phyloP scores from a whole-genome alignment of 1,139 yeast genomes.

The Pichia inconspicua region DNA sequence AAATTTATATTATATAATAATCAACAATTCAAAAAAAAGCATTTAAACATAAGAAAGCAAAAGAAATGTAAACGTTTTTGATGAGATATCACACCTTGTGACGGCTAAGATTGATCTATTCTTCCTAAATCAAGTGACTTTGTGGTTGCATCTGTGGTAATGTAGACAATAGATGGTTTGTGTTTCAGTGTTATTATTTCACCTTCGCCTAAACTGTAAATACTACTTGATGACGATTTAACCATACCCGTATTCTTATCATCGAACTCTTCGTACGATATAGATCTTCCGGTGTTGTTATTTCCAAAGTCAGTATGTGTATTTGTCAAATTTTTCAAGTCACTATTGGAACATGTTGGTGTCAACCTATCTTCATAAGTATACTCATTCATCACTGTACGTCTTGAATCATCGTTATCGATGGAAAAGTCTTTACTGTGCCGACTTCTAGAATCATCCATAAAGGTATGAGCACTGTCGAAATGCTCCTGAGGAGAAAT shows the following conservation, averaged over 20 bases:
- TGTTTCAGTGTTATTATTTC: neutral
- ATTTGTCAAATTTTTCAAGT: neutral
- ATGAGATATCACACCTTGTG: too few species aligned
- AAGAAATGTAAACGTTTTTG: neutral
- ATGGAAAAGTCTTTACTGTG: neutral
- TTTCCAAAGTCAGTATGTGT: neutral
- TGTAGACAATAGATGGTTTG: constrained; percentile 4
- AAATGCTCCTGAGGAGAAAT: neutral
- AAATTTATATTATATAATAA: too few species aligned
- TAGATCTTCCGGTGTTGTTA: neutral
- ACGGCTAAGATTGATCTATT: neutral
- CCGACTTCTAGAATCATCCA: neutral
- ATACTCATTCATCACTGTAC: neutral
- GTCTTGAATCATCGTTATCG: neutral
- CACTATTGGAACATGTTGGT: neutral
- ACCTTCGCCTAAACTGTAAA: neutral
- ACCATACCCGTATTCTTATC: constrained; percentile 3
- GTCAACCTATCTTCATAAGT: neutral
- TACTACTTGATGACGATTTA: constrained; percentile 1
- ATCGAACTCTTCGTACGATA: constrained; percentile 1
- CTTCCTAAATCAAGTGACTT: constrained; percentile 5
- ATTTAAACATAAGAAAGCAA: neutral
- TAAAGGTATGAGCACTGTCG: neutral
- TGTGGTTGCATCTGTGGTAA: constrained; percentile 1
- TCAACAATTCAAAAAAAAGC: neutral